phyloP scores from a whole-genome alignment of 345 rosid species.

The Dipteronia dyeriana region DNA sequence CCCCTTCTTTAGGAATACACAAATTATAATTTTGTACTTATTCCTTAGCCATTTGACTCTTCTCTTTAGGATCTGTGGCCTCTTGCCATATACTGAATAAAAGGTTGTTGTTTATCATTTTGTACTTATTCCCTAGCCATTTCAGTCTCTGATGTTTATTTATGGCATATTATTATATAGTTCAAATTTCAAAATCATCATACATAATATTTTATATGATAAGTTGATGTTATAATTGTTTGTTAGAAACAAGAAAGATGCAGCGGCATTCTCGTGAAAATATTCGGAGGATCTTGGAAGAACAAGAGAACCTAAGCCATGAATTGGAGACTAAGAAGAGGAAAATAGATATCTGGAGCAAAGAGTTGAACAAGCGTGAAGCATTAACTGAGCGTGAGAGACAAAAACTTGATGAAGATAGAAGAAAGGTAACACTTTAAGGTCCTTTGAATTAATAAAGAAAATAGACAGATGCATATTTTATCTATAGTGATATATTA shows the following conservation, averaged over 20 bases:
- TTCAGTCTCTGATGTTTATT: not conserved
- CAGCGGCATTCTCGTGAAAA: constrained; percentile 62
- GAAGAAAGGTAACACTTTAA: constrained; percentile 48
- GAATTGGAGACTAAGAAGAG: constrained; percentile 66
- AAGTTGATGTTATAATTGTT: constrained; percentile 18
- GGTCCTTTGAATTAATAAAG: not conserved
- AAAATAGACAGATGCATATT: not conserved
- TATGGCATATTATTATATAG: not conserved
- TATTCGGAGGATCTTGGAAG: constrained; percentile 62
- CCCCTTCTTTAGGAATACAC: not conserved
- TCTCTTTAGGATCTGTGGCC: too few relatives aligned
- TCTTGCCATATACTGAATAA: not conserved
- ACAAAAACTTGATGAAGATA: constrained; percentile 87
- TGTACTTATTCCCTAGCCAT: too few relatives aligned
- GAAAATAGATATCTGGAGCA: constrained; percentile 57
- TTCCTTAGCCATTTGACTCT: not conserved
- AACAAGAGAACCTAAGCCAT: constrained; percentile 60
- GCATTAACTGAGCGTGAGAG: constrained; percentile 78
- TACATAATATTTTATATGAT: not conserved
- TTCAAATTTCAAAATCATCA: not conserved
- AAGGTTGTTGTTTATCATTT: not conserved
- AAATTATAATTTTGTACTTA: not conserved
- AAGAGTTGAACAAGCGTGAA: constrained; percentile 73
- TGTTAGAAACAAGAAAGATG: constrained; percentile 80
- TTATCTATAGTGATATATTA: constrained; percentile 1